Conservation (phyloP, 768 basidiomycete genomes). For the Lactarius pseudohatsudake region DNA sequence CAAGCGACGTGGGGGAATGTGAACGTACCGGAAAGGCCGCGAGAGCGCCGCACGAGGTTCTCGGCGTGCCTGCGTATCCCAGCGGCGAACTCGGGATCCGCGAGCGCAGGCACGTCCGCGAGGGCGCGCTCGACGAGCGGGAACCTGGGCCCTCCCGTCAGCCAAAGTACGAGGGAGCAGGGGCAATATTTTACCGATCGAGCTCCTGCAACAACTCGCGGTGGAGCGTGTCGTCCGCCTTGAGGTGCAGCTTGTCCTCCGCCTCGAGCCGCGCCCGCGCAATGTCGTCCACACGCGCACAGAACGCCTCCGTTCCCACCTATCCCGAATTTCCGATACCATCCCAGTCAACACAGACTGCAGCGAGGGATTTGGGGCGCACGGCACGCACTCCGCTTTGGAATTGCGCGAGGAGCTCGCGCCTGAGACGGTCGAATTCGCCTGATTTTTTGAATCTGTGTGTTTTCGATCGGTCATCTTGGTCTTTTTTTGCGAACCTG, state of each 20-base stretch:
- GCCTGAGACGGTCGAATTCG: slow-evolving; percentile 68
- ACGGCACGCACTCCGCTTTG: slow-evolving; percentile 56
- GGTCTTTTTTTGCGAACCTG: neutral
- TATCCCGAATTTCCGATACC: slow-evolving; percentile 29
- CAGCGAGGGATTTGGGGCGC: neutral
- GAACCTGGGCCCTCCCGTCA: neutral
- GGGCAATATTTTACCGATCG: slow-evolving; percentile 47
- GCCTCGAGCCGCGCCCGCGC: slow-evolving; percentile 51
- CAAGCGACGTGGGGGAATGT: neutral
- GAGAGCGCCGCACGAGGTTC: slow-evolving; percentile 16
- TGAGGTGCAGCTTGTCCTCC: slow-evolving; percentile 50
- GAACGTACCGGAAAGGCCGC: slow-evolving; percentile 7
- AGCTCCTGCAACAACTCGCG: slow-evolving; percentile 66
- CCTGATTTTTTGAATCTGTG: slow-evolving; percentile 71
- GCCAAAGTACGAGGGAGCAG: too few relatives aligned
- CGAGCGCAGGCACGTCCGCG: slow-evolving; percentile 25
- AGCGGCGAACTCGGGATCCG: slow-evolving; percentile 19
- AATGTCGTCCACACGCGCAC: slow-evolving; percentile 55
- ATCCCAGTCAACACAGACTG: neutral
- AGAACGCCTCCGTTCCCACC: slow-evolving; percentile 50
- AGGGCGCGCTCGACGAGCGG: slow-evolving; percentile 26
- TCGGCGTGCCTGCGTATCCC: slow-evolving; percentile 24
- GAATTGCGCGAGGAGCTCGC: slow-evolving; percentile 59
- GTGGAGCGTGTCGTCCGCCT: slow-evolving; percentile 49
- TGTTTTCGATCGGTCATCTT: neutral